Evolutionary conservation across 345 rosid genomes (phyloP).

Genomic region (Capsella bursapastoris): DNA sequence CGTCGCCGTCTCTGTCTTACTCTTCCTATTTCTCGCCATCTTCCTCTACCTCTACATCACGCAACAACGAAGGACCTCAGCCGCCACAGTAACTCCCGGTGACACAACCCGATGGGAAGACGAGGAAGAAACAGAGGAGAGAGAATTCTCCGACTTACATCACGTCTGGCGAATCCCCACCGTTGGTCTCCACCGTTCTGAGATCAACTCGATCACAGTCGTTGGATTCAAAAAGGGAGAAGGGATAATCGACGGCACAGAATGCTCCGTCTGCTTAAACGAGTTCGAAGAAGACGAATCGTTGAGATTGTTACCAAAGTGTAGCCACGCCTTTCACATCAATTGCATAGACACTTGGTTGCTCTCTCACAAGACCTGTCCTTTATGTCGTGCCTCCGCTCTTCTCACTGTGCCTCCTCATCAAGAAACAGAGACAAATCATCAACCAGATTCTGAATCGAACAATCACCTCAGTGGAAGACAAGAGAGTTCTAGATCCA

Average conservation of each 20-base stretch:
- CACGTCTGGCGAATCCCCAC: conserved; percentile 73
- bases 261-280: conserved; percentile 84
- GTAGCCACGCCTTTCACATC: conserved; percentile 83
- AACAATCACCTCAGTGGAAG: conserved; percentile 30
- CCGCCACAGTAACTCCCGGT: conserved; percentile 19
- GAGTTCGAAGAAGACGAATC: conserved; percentile 70
- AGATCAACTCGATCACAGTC: conserved; percentile 62
- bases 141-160: conserved; percentile 43
- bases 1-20: conserved; percentile 34
- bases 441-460: neutral
- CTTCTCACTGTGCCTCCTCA: conserved; percentile 38
- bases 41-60: conserved; percentile 29
- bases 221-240: conserved; percentile 58
- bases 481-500: conserved; percentile 27
- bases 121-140: conserved; percentile 37
- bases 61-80: conserved; percentile 4
- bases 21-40: conserved; percentile 36
- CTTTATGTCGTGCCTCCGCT: conserved; percentile 77
- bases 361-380: conserved; percentile 77
- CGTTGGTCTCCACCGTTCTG: conserved; percentile 62
- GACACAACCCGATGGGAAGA: conserved; percentile 15
- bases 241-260: conserved; percentile 65
- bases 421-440: conserved; percentile 25
- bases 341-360: conserved; percentile 87
- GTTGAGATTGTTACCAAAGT: conserved; percentile 75